Percentiles rank a stretch among this genome's conserved stretches.
These are phyloP conservation scores for Graphilbum fragrans DNA, from an alignment of 2,329 filamentous ascomycete species.

Conservation along the genomic window DNA sequence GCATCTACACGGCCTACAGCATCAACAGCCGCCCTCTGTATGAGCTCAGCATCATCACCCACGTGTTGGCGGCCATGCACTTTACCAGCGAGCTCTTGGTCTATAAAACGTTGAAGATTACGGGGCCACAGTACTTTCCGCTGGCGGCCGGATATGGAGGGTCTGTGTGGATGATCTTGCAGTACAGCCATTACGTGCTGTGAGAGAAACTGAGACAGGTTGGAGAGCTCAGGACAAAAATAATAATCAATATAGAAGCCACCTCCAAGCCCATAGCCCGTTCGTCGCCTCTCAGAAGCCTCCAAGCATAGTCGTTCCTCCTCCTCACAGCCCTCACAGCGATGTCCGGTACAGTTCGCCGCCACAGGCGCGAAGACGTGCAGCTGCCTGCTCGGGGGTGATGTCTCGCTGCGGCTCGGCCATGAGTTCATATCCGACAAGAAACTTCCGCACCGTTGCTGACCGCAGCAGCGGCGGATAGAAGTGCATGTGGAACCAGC, in stretches of 20 bases:
- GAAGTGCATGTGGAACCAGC: slow-evolving; percentile 95
- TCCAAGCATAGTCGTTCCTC: too few species aligned
- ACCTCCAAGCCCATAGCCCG: too few species aligned
- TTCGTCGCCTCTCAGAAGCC: too few species aligned
- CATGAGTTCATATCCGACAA: slow-evolving; percentile 94
- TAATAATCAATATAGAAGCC: too few species aligned
- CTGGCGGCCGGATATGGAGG: slow-evolving; percentile 31
- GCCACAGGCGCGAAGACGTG: slow-evolving; percentile 60
- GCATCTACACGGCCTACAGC: slow-evolving; percentile 76
- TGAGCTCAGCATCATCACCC: slow-evolving; percentile 71
- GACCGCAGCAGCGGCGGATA: slow-evolving; percentile 88
- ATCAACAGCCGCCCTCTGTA: slow-evolving; percentile 62
- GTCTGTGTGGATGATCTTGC: slow-evolving; percentile 50
- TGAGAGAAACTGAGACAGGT: too few species aligned
- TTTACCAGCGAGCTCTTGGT: slow-evolving; percentile 72
- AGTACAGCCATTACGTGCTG: slow-evolving; percentile 57
- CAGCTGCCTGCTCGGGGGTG: slow-evolving; percentile 88
- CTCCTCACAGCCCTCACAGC: too few species aligned
- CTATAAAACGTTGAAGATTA: slow-evolving; percentile 62
- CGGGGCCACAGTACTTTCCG: slow-evolving; percentile 41
- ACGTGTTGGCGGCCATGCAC: slow-evolving; percentile 63
- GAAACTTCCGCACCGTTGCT: slow-evolving; percentile 88
- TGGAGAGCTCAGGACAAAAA: too few species aligned
- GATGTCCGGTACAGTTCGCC: slow-evolving; percentile 75
- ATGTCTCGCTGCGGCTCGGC: slow-evolving; percentile 98